Percentiles rank a stretch among this genome's conserved stretches.
Evolutionary conservation across 2,329 filamentous ascomycete species (phyloP).

Genomic region (Penicillium sp.): DNA sequence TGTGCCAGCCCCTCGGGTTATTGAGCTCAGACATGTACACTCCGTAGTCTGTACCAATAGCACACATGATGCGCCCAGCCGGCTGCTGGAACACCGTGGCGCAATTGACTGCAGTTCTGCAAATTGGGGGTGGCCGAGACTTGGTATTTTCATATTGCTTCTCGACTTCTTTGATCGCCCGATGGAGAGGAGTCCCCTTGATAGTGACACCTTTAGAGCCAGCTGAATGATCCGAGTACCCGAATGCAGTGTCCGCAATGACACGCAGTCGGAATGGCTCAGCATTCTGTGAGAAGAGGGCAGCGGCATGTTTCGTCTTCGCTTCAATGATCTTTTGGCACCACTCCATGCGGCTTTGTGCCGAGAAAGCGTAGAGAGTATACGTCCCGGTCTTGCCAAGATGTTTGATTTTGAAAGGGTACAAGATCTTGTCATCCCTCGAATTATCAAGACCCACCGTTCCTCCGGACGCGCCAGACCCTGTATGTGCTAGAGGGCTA

Average conservation of each 20-base stretch:
- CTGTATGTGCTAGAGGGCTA: slow-evolving; percentile 58
- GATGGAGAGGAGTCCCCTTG: slow-evolving; percentile 84
- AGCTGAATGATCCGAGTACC: slow-evolving; percentile 46
- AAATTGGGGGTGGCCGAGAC: slow-evolving; percentile 70
- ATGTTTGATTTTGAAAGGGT: slow-evolving; percentile 94
- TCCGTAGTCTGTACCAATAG: slow-evolving; percentile 91
- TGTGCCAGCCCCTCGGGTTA: slow-evolving; percentile 86
- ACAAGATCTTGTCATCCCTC: slow-evolving; percentile 79
- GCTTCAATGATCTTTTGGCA: slow-evolving; percentile 90
- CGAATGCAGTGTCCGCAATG: slow-evolving; percentile 86
- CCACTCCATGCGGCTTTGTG: slow-evolving; percentile 79
- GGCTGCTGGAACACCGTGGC: slow-evolving; percentile 82
- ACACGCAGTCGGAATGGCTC: slow-evolving; percentile 92
- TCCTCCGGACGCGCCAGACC: slow-evolving; percentile 63
- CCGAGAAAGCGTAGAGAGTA: slow-evolving; percentile 78
- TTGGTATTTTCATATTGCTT: slow-evolving; percentile 64
- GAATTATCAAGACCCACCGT: slow-evolving; percentile 52
- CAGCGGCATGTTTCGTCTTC: slow-evolving; percentile 88
- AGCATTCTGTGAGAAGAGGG: slow-evolving; percentile 85
- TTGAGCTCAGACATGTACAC: slow-evolving; percentile 86
- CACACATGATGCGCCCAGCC: slow-evolving; percentile 81
- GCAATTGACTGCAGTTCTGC: slow-evolving; percentile 84
- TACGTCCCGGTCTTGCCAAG: slow-evolving; percentile 84
- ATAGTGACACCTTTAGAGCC: slow-evolving; percentile 72
- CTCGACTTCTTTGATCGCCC: slow-evolving; percentile 87